Percentiles rank a stretch among this genome's conserved stretches.
These are phyloP conservation scores for Lipomyces lipofer DNA, from an alignment of 805 yeast genomes.

Conservation along the genomic window DNA sequence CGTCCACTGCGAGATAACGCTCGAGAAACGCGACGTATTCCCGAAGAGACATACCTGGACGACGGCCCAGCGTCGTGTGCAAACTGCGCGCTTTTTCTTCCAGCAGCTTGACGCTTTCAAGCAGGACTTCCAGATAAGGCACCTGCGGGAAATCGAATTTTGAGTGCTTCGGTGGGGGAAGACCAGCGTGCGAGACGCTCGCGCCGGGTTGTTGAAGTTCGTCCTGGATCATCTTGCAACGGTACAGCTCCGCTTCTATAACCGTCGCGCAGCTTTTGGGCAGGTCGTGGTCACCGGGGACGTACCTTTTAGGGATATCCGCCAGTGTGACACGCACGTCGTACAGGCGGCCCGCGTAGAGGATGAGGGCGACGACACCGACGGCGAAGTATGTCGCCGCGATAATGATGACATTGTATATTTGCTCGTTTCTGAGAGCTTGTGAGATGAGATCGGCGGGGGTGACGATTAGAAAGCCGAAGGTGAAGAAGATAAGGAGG, in stretches of 20 bases:
- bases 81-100: slow-evolving; percentile 32
- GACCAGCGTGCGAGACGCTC: slow-evolving; percentile 52
- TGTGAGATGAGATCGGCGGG: slow-evolving; percentile 78
- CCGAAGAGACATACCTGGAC: slow-evolving; percentile 52
- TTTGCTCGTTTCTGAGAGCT: slow-evolving; percentile 62
- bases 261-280: slow-evolving; percentile 48
- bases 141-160: slow-evolving; percentile 36
- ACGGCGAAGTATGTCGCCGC: slow-evolving; percentile 68
- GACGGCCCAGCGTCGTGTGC: slow-evolving; percentile 38
- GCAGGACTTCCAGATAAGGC: slow-evolving; percentile 36
- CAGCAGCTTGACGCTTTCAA: slow-evolving; percentile 33
- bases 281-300: slow-evolving; percentile 65
- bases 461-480: slow-evolving; percentile 67
- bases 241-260: slow-evolving; percentile 45
- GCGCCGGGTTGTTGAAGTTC: slow-evolving; percentile 47
- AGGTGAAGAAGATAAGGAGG: slow-evolving; percentile 35
- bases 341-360: slow-evolving; percentile 62
- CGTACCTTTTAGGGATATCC: slow-evolving; percentile 76
- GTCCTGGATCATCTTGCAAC: slow-evolving; percentile 46
- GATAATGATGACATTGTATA: slow-evolving; percentile 78
- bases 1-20: slow-evolving; percentile 32
- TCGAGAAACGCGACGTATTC: slow-evolving; percentile 55
- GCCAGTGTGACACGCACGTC: slow-evolving; percentile 58
- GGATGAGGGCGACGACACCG: slow-evolving; percentile 49
- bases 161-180: slow-evolving; percentile 47